Evolutionary conservation across 495 filamentous ascomycete species (phyloP), one percentile per base, ranked within the genome.

Genomic region (Penicillium paradoxum): DNA sequence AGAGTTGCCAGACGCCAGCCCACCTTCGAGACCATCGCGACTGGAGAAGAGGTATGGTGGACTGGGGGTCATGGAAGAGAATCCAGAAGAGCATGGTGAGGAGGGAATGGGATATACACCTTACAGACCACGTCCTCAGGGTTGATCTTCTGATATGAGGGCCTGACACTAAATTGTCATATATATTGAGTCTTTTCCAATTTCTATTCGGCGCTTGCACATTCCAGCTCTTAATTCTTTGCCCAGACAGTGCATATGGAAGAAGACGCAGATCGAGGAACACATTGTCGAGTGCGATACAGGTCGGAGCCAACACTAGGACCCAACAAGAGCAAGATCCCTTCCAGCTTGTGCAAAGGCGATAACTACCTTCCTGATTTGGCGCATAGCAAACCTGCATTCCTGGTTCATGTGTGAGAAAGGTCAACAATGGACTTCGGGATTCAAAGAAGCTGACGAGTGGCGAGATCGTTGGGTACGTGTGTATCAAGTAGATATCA

Each of bases 1-100:
- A n/a, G 55, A 53, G 30, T 13, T 49, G 25, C 39, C 48, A 21
- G 54, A 39, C 45, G 36, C 33, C 10, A 44, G 3, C 30, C 37
- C 11, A 21, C 9, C 10, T 21, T 27, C 38, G 18, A 49, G 24
- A 6, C 10, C 37, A 15, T 27, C 30, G 4, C 17, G 25, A 29
- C 11, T 32, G 21, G 39, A 46, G 49, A 53, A 49, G 27, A 41
- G 33, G 3, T 29, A 22, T 45, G 21, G 30, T 27, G 44, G 15
- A 17, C 36, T 49, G 13, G 14, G 11, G 38, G n/a, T 5, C 24
- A 49, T 25, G 21, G 34, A 18, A 38, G 46, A 36, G 21, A n/a
- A 25, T 49, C 9, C 34, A 17, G 22, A 49, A 4, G 34, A 37
- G 22, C 19, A 14, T 5, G 15, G 17, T 11, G 24, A 27, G 3